phyloP scores from a whole-genome alignment of 208 protist species.

The Phytomonas francai region DNA sequence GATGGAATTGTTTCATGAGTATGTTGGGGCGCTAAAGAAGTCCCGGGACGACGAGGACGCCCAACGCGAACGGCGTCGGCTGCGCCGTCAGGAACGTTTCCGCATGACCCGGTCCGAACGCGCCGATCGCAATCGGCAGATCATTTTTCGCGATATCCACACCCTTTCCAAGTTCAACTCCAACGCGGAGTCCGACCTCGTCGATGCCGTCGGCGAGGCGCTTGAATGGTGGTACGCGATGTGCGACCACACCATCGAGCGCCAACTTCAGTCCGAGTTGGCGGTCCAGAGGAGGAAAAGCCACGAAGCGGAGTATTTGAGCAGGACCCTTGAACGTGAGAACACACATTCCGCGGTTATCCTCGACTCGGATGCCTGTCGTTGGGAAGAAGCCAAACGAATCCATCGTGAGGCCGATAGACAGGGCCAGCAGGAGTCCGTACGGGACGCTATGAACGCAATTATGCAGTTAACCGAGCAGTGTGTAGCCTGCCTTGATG shows the following conservation, averaged over 20 bases:
- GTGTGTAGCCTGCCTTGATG: not conserved
- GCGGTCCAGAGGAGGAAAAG: conserved; percentile 24
- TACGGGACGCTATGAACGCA: conserved; percentile 21
- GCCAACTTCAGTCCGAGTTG: conserved; percentile 38
- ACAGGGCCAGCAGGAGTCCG: conserved; percentile 14
- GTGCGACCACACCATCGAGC: conserved; percentile 57
- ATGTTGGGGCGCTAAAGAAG: conserved; percentile 7
- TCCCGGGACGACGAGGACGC: conserved; percentile 1
- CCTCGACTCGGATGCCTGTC: conserved; percentile 40
- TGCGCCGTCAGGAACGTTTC: not conserved
- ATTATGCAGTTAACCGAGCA: conserved; percentile 15
- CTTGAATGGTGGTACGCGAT: conserved; percentile 65
- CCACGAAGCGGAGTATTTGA: conserved; percentile 41
- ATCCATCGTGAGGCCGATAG: conserved; percentile 16
- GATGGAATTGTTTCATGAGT: not conserved
- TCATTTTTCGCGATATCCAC: not conserved
- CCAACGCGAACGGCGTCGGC: not conserved
- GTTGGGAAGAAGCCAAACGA: conserved; percentile 34
- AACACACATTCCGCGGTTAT: conserved; percentile 30
- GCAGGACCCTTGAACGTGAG: conserved; percentile 35
- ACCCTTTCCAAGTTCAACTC: conserved; percentile 8
- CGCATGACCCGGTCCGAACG: not conserved
- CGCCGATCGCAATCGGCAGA: not conserved
- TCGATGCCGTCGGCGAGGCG: conserved; percentile 36
- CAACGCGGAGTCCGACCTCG: conserved; percentile 41